Evolutionary conservation across 2,329 filamentous ascomycete genomes (phyloP).

Genomic region (Phaeosphaeria sp.): DNA sequence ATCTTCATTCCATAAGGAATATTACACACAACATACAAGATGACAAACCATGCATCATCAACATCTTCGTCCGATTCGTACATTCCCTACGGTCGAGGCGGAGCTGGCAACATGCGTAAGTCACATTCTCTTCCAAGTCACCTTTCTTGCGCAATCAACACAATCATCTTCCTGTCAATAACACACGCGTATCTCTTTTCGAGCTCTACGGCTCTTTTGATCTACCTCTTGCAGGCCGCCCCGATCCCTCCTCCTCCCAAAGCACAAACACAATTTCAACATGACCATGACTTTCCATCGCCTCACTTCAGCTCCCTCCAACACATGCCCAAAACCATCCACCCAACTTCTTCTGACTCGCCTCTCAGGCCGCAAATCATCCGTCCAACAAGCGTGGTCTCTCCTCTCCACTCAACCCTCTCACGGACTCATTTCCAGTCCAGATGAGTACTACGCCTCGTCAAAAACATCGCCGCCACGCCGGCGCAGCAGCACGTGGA

Average conservation of each 20-base stretch:
- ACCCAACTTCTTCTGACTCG: not conserved
- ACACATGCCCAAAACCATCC: too few relatives aligned
- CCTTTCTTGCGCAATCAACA: too few relatives aligned
- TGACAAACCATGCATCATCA: not conserved
- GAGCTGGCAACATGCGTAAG: conserved; percentile 21
- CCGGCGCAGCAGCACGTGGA: conserved; percentile 8
- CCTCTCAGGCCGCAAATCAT: conserved; percentile 14
- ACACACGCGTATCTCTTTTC: too few relatives aligned
- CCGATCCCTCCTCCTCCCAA: too few relatives aligned
- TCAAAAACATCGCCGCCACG: conserved; percentile 6
- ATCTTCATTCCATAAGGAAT: too few relatives aligned
- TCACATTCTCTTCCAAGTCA: too few relatives aligned
- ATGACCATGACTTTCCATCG: not conserved
- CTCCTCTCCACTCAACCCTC: conserved; percentile 4
- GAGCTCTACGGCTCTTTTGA: too few relatives aligned
- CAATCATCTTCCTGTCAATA: too few relatives aligned
- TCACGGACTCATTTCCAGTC: conserved; percentile 5
- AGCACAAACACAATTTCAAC: too few relatives aligned
- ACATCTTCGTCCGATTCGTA: conserved; percentile 6
- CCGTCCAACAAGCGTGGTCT: conserved; percentile 13
- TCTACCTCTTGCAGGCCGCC: too few relatives aligned
- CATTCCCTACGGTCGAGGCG: conserved; percentile 17
- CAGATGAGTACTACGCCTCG: conserved; percentile 10
- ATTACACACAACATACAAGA: not conserved
- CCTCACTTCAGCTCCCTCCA: not conserved